These are phyloP conservation scores for Vitis hybrid DNA, from an alignment of 177 flowering plant species.

Conservation along the genomic window DNA sequence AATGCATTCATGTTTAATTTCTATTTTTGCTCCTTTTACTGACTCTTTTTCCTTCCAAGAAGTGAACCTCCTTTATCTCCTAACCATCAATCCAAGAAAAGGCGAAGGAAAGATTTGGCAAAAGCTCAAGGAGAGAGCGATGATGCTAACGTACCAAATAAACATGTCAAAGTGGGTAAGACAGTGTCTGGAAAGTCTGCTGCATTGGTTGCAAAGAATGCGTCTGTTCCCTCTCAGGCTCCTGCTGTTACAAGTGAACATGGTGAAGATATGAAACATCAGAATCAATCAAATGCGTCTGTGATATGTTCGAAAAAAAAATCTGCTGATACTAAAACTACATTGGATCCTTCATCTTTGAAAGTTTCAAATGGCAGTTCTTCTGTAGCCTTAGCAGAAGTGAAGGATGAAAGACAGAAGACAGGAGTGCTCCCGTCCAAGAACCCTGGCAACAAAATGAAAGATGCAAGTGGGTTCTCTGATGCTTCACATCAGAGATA, in stretches of 20 bases:
- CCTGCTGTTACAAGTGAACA: conserved; percentile 28
- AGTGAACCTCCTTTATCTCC: conserved; percentile 51
- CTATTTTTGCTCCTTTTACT: background rate
- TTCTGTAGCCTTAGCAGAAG: conserved; percentile 31
- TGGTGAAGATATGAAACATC: conserved; percentile 38
- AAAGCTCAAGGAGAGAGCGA: conserved; percentile 43
- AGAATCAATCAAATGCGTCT: conserved; percentile 32
- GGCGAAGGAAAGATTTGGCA: conserved; percentile 65
- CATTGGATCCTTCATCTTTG: conserved; percentile 27
- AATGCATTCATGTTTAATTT: background rate
- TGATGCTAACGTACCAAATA: conserved; percentile 42
- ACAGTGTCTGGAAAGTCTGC: conserved; percentile 45
- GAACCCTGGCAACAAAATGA: conserved; percentile 36
- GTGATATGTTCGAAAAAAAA: conserved; percentile 43
- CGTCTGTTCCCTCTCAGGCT: conserved; percentile 32
- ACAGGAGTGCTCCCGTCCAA: conserved; percentile 34
- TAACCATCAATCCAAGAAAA: conserved; percentile 74
- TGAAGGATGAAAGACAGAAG: conserved; percentile 53
- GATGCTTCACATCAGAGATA: conserved; percentile 38
- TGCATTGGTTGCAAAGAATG: conserved; percentile 32
- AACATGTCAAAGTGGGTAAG: conserved; percentile 56
- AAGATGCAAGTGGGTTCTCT: conserved; percentile 39
- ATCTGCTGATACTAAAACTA: conserved; percentile 34
- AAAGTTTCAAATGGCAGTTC: conserved; percentile 42
- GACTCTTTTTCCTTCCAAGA: conserved; percentile 23